Evolutionary conservation across 257 asterid species (phyloP).

Genomic region (Nicotiana tabacum): DNA sequence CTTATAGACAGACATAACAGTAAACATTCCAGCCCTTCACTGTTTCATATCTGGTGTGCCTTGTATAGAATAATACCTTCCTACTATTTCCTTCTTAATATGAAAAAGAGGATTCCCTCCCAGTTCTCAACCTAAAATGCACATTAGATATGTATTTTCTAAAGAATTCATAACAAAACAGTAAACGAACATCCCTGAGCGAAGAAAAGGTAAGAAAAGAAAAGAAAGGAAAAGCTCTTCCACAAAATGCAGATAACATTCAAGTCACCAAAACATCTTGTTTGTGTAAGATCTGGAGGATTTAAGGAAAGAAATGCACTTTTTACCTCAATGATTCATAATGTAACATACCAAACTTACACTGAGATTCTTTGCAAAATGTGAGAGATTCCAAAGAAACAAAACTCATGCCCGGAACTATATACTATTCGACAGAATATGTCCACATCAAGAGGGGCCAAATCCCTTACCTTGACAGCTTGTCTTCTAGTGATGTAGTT

Average conservation of each 20-base stretch:
- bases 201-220: background rate
- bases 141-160: background rate
- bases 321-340: background rate
- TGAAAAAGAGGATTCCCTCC: background rate
- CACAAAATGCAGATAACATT: background rate
- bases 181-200: background rate
- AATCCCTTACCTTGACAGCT: conserved; percentile 63
- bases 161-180: background rate
- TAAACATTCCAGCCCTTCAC: background rate
- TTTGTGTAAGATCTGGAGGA: background rate
- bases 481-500: conserved; percentile 90
- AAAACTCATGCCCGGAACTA: background rate
- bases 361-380: background rate
- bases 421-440: background rate
- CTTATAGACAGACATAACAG: background rate
- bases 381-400: background rate
- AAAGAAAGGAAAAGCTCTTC: background rate
- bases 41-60: background rate
- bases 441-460: background rate
- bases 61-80: background rate
- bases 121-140: background rate
- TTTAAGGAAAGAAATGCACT: background rate
- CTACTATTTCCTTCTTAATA: background rate
- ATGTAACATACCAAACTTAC: background rate
- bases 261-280: background rate